Evolutionary conservation across 2,329 filamentous ascomycete species (phyloP).

Genomic region (Trichophyton rubrum): DNA sequence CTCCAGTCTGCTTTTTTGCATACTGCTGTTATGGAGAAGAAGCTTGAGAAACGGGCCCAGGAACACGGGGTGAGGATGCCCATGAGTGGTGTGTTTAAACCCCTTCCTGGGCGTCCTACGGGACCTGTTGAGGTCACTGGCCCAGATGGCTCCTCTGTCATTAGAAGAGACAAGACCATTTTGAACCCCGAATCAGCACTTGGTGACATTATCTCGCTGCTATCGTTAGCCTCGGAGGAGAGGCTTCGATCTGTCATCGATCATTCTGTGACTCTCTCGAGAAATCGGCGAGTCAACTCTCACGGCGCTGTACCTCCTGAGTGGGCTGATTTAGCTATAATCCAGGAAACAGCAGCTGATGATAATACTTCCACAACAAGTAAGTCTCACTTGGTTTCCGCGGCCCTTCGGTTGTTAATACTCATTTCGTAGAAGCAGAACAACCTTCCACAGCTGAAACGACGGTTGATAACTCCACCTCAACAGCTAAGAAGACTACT

Average conservation of each 20-base stretch:
- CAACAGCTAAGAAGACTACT: constrained; percentile 16
- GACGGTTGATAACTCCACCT: not conserved
- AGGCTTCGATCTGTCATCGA: constrained; percentile 63
- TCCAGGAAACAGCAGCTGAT: not conserved
- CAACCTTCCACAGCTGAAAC: constrained; percentile 14
- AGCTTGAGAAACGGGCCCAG: constrained; percentile 45
- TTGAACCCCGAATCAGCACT: constrained; percentile 59
- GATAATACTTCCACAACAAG: not conserved
- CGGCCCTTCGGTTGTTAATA: not conserved
- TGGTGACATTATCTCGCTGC: constrained; percentile 67
- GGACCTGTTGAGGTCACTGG: constrained; percentile 41
- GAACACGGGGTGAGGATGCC: constrained; percentile 49
- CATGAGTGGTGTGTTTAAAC: constrained; percentile 39
- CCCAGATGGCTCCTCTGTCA: constrained; percentile 50
- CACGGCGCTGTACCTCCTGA: constrained; percentile 68
- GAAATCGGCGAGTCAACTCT: constrained; percentile 61
- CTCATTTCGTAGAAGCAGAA: constrained; percentile 14
- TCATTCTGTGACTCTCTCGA: constrained; percentile 59
- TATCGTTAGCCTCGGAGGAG: constrained; percentile 74
- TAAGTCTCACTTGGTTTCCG: not conserved
- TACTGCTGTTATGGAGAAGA: constrained; percentile 45
- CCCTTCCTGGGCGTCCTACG: constrained; percentile 29
- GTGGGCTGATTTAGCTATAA: constrained; percentile 55
- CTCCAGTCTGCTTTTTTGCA: constrained; percentile 61
- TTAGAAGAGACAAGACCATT: constrained; percentile 56